Conservation (phyloP, 164 flowering plant genomes). For the Piper longum region DNA sequence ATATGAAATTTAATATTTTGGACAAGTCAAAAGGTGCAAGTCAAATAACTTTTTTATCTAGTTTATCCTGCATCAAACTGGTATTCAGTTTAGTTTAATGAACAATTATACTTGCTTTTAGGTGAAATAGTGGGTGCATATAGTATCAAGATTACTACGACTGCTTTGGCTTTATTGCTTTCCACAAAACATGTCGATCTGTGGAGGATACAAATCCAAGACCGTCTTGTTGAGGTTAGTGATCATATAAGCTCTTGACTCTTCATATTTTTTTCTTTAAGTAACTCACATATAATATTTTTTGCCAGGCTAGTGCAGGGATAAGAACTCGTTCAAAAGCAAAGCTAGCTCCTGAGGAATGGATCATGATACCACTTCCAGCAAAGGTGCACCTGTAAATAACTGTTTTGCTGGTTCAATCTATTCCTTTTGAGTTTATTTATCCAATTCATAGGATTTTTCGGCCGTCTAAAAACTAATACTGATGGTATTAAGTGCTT, state of each 20-base stretch:
- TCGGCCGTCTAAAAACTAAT: too few species aligned
- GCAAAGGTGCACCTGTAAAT: conserved; percentile 45
- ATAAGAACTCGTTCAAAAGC: conserved; percentile 86
- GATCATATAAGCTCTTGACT: not conserved
- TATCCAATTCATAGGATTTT: too few species aligned
- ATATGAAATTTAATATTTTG: too few species aligned
- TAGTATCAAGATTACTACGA: conserved; percentile 83
- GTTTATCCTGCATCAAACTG: not conserved
- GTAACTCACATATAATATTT: conserved; percentile 4
- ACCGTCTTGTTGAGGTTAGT: conserved; percentile 61
- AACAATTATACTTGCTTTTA: conserved; percentile 9
- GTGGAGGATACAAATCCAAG: conserved; percentile 53
- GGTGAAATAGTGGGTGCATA: conserved; percentile 90
- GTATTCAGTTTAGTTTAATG: not conserved
- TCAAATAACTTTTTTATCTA: too few species aligned
- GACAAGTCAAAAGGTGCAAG: too few species aligned
- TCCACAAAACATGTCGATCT: conserved; percentile 55
- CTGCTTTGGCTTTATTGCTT: conserved; percentile 77
- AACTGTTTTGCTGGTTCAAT: not conserved
- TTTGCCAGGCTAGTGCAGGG: conserved; percentile 50
- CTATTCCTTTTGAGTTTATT: too few species aligned
- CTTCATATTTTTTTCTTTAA: not conserved
- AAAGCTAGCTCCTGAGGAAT: conserved; percentile 67
- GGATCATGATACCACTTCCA: conserved; percentile 81
- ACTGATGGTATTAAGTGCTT: too few species aligned